Base-by-base conservation (phyloP, 192 early-diverging fungal species). In the Oehlia diaphana region DNA sequence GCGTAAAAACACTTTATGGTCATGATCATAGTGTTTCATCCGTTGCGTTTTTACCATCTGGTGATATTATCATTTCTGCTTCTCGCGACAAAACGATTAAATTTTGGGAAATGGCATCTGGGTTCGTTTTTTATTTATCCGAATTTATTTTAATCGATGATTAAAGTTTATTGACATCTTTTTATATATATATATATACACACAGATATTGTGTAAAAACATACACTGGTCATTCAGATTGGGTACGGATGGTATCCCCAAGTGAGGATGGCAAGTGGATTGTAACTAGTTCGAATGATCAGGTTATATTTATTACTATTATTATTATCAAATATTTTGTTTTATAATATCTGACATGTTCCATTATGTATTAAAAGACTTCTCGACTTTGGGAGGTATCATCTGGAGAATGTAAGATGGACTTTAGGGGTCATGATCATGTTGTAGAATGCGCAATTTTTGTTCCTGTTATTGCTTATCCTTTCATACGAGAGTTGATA, bases 21-120 rank as follows among this genome's bases (percentile, higher is more conserved):
- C 97, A 99, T 78, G 96, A 97, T 84, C 95, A 99, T 83, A 93
- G 90, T 80, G 93, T 99, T 9, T 97, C 95, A 2, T 91, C 91
- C 14, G 92, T 97, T 12, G 70, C 78, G 4, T 92, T 94, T 77
- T 81, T 94, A 68, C 90, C 95, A n/a, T 90, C 90, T 37, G 88
- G 92, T 6, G 94, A 96, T 78, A 90, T 89, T 72, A 84, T 99
- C 10, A 92, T 93, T 5, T 96, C 95, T n/a, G 94, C 94, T 1
- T 95, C 93, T 9, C 92, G 96, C 16, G 97, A 99, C 82, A 93
- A 93, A 80, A 95, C 96, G 0, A 91, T 99, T 62, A 94, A 93
- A 82, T 79, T 98, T 4, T 99, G 97, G 97, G 96, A 98, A 80
- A 69, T 93, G 2, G 73, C 90, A 9, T 90, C 93, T 50, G 94